phyloP scores from a whole-genome alignment of 2,329 filamentous ascomycete species.

The Celoporthe dispersa region DNA sequence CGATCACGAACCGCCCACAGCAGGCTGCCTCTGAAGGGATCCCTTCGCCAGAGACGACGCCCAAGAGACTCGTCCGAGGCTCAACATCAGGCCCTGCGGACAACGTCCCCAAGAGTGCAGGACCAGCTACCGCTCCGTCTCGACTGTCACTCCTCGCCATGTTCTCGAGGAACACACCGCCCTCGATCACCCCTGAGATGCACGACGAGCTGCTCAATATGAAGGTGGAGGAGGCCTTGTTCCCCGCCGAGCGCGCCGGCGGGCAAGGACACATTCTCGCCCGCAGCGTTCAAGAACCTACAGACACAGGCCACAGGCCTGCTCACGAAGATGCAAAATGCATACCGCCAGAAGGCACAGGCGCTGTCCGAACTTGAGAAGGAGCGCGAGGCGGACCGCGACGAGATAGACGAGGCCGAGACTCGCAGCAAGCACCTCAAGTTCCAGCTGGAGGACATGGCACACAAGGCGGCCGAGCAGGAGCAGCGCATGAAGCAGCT shows the following conservation, averaged over 20 bases:
- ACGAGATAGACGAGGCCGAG: conserved; percentile 61
- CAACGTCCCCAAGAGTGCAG: conserved; percentile 21
- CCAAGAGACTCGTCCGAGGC: conserved; percentile 35
- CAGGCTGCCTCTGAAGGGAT: conserved; percentile 23
- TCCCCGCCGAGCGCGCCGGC: conserved; percentile 48
- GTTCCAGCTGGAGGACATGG: conserved; percentile 64
- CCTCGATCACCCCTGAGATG: conserved; percentile 34
- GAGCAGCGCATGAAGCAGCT: conserved; percentile 53
- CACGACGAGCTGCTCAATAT: conserved; percentile 61
- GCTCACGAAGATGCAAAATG: conserved; percentile 59
- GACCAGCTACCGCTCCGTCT: conserved; percentile 26
- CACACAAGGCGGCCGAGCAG: conserved; percentile 55
- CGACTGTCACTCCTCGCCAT: conserved; percentile 40
- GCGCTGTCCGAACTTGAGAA: conserved; percentile 55
- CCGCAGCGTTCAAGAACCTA: conserved; percentile 64
- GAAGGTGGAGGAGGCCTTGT: conserved; percentile 59
- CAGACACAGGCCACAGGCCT: conserved; percentile 61
- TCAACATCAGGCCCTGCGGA: conserved; percentile 34
- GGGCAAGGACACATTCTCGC: conserved; percentile 58
- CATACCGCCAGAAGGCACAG: conserved; percentile 58
- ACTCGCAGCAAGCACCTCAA: conserved; percentile 58
- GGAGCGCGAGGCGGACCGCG: conserved; percentile 57
- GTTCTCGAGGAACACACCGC: conserved; percentile 31
- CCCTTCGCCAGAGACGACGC: conserved; percentile 40
- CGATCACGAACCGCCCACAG: conserved; percentile 16